Conservation (phyloP, 2,329 filamentous ascomycete genomes). For the Leptographium galeiforme region DNA sequence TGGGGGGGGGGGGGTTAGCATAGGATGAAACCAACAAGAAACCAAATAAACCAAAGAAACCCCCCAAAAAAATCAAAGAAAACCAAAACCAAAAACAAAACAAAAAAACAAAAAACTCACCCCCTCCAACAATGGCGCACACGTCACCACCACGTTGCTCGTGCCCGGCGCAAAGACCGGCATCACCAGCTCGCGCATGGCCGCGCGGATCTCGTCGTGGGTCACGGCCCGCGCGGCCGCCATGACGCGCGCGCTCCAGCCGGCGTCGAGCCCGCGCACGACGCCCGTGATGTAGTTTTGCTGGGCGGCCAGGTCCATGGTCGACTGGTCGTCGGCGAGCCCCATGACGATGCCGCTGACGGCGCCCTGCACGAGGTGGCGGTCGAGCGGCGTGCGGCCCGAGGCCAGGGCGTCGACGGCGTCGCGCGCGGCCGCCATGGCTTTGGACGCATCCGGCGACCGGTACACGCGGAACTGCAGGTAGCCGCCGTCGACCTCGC, state of each 20-base stretch:
- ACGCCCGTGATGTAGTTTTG: conserved; percentile 76
- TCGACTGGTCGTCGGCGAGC: conserved; percentile 80
- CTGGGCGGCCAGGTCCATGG: conserved; percentile 67
- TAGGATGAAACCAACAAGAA: too few species aligned
- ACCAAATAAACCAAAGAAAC: too few species aligned
- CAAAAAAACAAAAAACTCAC: conserved; percentile 36
- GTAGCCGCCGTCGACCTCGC: conserved; percentile 65
- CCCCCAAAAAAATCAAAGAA: background rate
- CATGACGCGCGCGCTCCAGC: conserved; percentile 67
- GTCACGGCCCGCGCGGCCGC: conserved; percentile 71
- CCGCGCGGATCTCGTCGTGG: conserved; percentile 61
- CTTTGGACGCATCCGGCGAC: conserved; percentile 78
- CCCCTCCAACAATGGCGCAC: conserved; percentile 72
- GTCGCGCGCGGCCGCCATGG: conserved; percentile 62
- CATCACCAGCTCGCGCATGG: conserved; percentile 61
- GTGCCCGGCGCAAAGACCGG: conserved; percentile 68
- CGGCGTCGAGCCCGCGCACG: conserved; percentile 58
- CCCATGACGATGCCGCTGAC: conserved; percentile 78
- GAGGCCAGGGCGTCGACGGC: conserved; percentile 63
- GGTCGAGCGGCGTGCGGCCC: conserved; percentile 60
- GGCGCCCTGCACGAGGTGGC: conserved; percentile 73
- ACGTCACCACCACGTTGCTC: conserved; percentile 80
- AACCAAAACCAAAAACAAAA: background rate
- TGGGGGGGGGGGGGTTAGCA: conserved; percentile 20
- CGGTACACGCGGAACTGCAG: conserved; percentile 80